Evolutionary conservation across 768 basidiomycete species (phyloP).

Genomic region (Antrodiella citrinella): DNA sequence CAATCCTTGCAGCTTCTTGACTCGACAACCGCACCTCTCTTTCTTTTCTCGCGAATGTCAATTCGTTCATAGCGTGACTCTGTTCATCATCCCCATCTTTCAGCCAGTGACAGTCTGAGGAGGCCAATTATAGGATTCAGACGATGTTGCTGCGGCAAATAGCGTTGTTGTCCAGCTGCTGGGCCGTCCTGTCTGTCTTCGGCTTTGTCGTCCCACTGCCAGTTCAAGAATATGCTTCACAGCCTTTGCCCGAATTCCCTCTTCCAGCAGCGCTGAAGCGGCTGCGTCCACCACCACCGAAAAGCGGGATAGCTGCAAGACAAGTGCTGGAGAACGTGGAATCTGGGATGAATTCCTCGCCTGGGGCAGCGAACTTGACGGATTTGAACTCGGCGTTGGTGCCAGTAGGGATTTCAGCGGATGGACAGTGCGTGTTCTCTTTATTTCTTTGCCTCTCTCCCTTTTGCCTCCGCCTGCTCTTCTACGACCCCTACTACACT

Average conservation of each 20-base stretch:
- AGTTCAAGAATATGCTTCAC: not conserved
- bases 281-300: not conserved
- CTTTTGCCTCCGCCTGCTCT: too few relatives aligned
- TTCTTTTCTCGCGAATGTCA: not conserved
- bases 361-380: slow-evolving; percentile 2
- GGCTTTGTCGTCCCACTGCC: not conserved
- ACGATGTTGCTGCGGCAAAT: too few relatives aligned
- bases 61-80: not conserved
- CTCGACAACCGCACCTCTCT: not conserved
- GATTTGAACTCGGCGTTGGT: slow-evolving; percentile 7
- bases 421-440: slow-evolving; percentile 7
- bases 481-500: not conserved
- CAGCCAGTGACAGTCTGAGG: too few relatives aligned
- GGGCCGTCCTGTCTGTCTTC: not conserved
- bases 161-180: too few relatives aligned
- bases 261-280: too few relatives aligned
- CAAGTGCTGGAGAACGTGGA: not conserved
- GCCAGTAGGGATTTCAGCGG: slow-evolving; percentile 5
- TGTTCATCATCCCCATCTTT: too few relatives aligned
- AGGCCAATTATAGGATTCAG: too few relatives aligned
- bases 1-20: too few relatives aligned
- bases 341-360: not conserved
- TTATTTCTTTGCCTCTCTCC: too few relatives aligned
- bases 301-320: not conserved
- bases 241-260: not conserved